Conservation (phyloP, 2,329 filamentous ascomycete species). For the Fusarium sp. region DNA sequence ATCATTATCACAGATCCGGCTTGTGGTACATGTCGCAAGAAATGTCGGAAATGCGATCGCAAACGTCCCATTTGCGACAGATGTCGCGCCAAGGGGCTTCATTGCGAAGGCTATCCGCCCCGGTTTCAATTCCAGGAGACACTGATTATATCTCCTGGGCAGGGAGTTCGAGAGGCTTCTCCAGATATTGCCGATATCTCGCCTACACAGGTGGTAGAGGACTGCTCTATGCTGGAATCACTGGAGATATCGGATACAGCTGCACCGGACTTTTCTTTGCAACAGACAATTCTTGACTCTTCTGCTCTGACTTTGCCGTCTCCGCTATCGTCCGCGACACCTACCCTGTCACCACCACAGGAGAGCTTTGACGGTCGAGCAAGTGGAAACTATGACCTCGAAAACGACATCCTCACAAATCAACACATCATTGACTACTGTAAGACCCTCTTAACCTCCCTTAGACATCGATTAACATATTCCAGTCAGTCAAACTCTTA, state of each 20-base stretch:
- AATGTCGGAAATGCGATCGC: conserved; percentile 52
- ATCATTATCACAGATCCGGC: conserved; percentile 43
- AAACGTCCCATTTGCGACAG: conserved; percentile 48
- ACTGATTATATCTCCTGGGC: not conserved
- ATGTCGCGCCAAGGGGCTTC: conserved; percentile 48
- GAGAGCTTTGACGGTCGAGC: not conserved
- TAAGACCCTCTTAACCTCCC: not conserved
- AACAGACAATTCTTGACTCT: rapidly evolving
- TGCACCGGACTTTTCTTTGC: not conserved
- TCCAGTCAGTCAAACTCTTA: conserved; percentile 41
- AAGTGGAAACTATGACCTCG: not conserved
- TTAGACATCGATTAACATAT: not conserved
- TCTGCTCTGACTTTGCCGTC: not conserved
- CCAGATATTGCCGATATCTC: not conserved
- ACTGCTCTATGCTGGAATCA: rapidly evolving
- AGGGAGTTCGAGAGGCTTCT: rapidly evolving
- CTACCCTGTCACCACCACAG: not conserved
- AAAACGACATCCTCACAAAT: conserved; percentile 17
- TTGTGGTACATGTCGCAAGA: conserved; percentile 50
- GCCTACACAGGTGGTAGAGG: not conserved
- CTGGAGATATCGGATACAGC: rapidly evolving
- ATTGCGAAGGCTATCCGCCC: conserved; percentile 50
- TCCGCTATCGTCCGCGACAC: not conserved
- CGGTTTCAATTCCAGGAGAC: conserved; percentile 49
- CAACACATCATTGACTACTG: conserved; percentile 26